Percentiles rank a stretch among this genome's conserved stretches.
These are phyloP conservation scores for Camellia japonica DNA, from an alignment of 148 eudicot genomes.

Conservation along the genomic window DNA sequence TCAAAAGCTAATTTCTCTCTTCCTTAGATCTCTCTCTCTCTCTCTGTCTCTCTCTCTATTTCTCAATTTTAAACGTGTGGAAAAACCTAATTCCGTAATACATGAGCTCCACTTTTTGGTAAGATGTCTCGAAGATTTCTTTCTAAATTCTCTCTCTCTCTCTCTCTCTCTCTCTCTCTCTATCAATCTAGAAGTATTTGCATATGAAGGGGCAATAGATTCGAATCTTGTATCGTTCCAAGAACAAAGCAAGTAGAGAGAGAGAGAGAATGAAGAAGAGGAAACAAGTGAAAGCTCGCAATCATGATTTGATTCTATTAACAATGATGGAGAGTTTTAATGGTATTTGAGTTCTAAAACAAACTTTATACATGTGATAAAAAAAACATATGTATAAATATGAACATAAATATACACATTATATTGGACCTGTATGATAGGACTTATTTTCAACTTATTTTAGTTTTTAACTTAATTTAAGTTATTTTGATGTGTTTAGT, in stretches of 20 bases:
- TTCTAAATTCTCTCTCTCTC: not conserved
- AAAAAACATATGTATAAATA: too few species aligned
- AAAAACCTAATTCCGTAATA: not conserved
- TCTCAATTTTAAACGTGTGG: not conserved
- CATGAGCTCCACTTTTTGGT: not conserved
- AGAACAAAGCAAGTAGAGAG: not conserved
- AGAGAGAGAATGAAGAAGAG: slow-evolving; percentile 1
- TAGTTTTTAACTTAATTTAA: too few species aligned
- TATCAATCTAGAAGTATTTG: not conserved
- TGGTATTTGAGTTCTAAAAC: too few species aligned
- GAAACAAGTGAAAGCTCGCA: not conserved
- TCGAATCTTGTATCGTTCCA: not conserved
- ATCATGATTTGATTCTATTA: too few species aligned
- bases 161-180: not conserved
- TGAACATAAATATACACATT: too few species aligned
- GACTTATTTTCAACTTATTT: too few species aligned
- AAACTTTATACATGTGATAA: too few species aligned
- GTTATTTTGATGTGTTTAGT: too few species aligned
- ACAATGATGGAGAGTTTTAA: too few species aligned
- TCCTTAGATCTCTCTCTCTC: not conserved
- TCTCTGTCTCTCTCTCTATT: not conserved
- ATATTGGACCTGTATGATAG: too few species aligned
- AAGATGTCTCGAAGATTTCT: not conserved
- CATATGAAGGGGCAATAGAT: too few species aligned
- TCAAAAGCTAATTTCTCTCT: not conserved